Conservation (phyloP, 106 monocot species). For the Triglochin maritima region DNA sequence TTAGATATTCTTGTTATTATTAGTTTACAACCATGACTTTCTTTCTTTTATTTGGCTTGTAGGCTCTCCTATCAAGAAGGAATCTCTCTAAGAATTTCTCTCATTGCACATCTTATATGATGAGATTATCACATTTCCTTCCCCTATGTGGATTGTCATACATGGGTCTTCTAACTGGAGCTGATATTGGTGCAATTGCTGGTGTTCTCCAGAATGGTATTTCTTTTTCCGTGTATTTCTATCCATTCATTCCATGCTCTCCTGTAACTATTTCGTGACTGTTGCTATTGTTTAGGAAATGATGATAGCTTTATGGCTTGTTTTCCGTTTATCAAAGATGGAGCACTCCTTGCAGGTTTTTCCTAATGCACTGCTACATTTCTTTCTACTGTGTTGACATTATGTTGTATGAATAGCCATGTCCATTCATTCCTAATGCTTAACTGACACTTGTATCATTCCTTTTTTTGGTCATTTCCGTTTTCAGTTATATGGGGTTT, state of each 20-base stretch:
- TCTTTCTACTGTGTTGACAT: neutral
- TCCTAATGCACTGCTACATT: constrained; percentile 1
- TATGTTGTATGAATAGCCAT: neutral
- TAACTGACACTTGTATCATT: neutral
- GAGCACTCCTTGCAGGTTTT: constrained; percentile 81
- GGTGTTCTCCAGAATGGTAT: constrained; percentile 32
- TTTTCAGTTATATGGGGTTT: constrained; percentile 65
- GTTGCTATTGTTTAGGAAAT: constrained; percentile 34
- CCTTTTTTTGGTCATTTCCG: neutral
- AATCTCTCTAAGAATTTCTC: constrained; percentile 20
- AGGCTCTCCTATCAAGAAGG: constrained; percentile 75
- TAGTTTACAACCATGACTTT: neutral
- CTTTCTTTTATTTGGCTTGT: constrained; percentile 9
- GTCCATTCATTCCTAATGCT: too few relatives aligned
- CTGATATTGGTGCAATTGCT: constrained; percentile 24
- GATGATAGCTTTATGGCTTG: constrained; percentile 34
- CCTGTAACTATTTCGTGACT: constrained; percentile 1
- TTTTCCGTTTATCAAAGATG: constrained; percentile 48
- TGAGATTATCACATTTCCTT: constrained; percentile 42
- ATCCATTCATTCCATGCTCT: neutral
- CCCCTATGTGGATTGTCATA: constrained; percentile 65
- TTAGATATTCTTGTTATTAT: too few relatives aligned
- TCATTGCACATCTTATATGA: constrained; percentile 25
- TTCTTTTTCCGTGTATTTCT: neutral
- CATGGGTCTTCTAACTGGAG: constrained; percentile 64